Percentiles rank a stretch among this genome's conserved stretches.
Conservation (phyloP, 495 filamentous ascomycete genomes). For the Neurospora africana region DNA sequence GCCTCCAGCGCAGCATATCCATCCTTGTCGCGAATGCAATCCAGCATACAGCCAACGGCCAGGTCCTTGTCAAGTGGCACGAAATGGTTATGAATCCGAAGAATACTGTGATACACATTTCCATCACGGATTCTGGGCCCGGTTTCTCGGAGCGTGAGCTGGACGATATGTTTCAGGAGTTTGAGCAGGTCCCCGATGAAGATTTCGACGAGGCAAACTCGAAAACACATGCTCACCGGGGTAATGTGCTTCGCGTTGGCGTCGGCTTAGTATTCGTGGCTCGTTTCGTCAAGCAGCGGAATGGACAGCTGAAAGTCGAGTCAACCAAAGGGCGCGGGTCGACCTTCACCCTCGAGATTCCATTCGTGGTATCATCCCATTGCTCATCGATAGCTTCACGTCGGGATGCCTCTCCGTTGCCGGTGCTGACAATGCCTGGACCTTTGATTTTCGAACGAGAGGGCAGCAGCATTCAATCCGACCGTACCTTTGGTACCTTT, state of each 20-base stretch:
- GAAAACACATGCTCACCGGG: neutral
- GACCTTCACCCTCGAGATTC: constrained; percentile 17
- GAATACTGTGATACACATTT: constrained; percentile 50
- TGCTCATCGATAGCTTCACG: constrained; percentile 9
- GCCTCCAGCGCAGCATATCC: constrained; percentile 59
- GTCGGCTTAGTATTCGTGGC: constrained; percentile 15
- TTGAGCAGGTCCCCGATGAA: constrained; percentile 64
- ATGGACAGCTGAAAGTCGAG: constrained; percentile 11
- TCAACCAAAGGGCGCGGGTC: constrained; percentile 12
- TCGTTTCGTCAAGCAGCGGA: constrained; percentile 15
- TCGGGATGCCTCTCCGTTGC: constrained; percentile 13
- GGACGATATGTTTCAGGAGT: constrained; percentile 62
- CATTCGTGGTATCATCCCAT: constrained; percentile 17
- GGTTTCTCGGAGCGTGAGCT: constrained; percentile 59
- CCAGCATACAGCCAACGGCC: constrained; percentile 54
- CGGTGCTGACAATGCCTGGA: constrained; percentile 11
- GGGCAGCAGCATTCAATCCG: constrained; percentile 1
- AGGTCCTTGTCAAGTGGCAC: constrained; percentile 55
- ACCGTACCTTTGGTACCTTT: neutral
- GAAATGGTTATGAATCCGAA: constrained; percentile 15
- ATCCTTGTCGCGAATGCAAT: constrained; percentile 72
- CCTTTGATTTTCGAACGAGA: neutral
- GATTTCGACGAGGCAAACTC: constrained; percentile 36
- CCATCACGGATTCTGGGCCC: constrained; percentile 58
- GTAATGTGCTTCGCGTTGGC: constrained; percentile 12